Conservation (phyloP, 2,329 filamentous ascomycete species). For the Exophiala sp. region DNA sequence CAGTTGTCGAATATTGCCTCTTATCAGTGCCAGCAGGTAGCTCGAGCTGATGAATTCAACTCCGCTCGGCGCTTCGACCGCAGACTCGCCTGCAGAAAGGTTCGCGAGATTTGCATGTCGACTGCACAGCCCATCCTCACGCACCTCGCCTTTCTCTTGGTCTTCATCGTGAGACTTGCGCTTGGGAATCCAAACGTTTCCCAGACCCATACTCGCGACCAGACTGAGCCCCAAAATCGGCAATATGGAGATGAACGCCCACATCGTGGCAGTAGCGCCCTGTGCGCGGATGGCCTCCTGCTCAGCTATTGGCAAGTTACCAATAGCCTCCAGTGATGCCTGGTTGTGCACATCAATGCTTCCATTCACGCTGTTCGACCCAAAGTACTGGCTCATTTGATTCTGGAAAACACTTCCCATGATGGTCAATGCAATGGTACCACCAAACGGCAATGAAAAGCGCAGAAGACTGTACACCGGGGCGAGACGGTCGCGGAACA, state of each 20-base stretch:
- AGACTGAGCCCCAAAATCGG: constrained; percentile 55
- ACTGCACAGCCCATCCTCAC: constrained; percentile 13
- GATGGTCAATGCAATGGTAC: constrained; percentile 62
- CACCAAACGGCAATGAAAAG: constrained; percentile 61
- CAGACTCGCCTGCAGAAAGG: not conserved
- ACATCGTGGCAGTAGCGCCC: constrained; percentile 59
- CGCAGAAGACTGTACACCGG: constrained; percentile 59
- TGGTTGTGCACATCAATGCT: constrained; percentile 34
- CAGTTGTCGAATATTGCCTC: constrained; percentile 12
- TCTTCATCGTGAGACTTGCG: constrained; percentile 11
- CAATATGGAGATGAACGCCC: constrained; percentile 60
- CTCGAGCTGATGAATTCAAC: constrained; percentile 13
- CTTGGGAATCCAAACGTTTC: constrained; percentile 52
- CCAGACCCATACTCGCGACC: constrained; percentile 44
- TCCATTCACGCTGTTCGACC: constrained; percentile 30
- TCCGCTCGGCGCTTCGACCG: not conserved
- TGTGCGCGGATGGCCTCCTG: constrained; percentile 41
- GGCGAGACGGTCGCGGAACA: constrained; percentile 57
- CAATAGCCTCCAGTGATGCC: constrained; percentile 39
- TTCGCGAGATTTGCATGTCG: constrained; percentile 6
- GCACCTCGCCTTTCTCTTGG: not conserved
- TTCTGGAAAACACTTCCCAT: constrained; percentile 71
- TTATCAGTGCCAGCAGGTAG: constrained; percentile 17
- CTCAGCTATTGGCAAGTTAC: constrained; percentile 33
- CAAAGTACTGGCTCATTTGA: constrained; percentile 36